Conservation (phyloP, 2,329 filamentous ascomycete genomes). For the Stylonectria norvegica region DNA sequence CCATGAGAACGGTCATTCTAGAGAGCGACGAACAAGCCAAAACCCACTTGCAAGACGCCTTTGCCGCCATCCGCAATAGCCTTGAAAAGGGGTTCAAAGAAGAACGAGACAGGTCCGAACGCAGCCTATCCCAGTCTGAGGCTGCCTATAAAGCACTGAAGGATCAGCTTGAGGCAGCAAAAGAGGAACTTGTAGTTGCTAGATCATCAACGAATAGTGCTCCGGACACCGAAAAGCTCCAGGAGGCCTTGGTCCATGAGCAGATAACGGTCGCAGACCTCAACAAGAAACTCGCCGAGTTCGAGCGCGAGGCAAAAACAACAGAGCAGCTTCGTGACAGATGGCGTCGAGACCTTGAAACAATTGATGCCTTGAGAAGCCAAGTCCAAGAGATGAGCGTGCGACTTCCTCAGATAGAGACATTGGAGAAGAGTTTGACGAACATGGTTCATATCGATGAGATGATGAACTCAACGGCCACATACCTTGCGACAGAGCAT, state of each 20-base stretch:
- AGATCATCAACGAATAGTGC: background rate
- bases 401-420: slow-evolving; percentile 24
- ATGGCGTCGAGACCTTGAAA: slow-evolving; percentile 29
- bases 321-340: slow-evolving; percentile 19
- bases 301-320: slow-evolving; percentile 21
- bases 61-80: slow-evolving; percentile 16
- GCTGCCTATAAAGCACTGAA: slow-evolving; percentile 13
- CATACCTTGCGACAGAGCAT: slow-evolving; percentile 27
- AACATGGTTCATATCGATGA: slow-evolving; percentile 27
- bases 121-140: slow-evolving; percentile 13
- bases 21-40: slow-evolving; percentile 13
- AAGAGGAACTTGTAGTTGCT: slow-evolving; percentile 12
- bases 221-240: slow-evolving; percentile 4
- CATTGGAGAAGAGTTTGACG: slow-evolving; percentile 22
- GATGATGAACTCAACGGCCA: slow-evolving; percentile 28
- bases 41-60: slow-evolving; percentile 14
- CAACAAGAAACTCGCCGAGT: slow-evolving; percentile 15
- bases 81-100: slow-evolving; percentile 23
- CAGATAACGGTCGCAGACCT: slow-evolving; percentile 10
- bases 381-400: slow-evolving; percentile 24
- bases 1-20: slow-evolving; percentile 8
- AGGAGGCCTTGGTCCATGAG: slow-evolving; percentile 11
- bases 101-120: slow-evolving; percentile 19
- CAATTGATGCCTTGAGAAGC: slow-evolving; percentile 23
- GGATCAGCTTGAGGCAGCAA: slow-evolving; percentile 19